Percentiles rank a stretch among this genome's conserved stretches.
phyloP scores from a whole-genome alignment of 1,284 basidiomycete species.

The Ceratobasidium sp. region DNA sequence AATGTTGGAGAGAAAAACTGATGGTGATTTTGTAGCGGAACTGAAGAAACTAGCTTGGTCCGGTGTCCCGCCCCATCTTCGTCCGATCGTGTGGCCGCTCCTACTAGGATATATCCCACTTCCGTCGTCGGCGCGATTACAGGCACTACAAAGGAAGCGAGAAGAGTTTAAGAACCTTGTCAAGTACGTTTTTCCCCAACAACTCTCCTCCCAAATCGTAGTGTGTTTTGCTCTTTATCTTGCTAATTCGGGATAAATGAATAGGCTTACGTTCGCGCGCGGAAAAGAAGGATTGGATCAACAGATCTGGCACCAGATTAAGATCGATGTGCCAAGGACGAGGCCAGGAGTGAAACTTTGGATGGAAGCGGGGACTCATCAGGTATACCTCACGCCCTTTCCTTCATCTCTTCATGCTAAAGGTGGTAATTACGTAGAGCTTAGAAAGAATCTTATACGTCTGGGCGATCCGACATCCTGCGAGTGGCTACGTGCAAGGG shows the following conservation, averaged over 20 bases:
- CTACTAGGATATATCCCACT: slow-evolving; percentile 94
- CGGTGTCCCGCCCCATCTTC: slow-evolving; percentile 88
- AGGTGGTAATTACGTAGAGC: slow-evolving; percentile 64
- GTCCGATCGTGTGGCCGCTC: slow-evolving; percentile 95
- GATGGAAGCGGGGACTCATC: slow-evolving; percentile 89
- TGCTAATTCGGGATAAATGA: neutral
- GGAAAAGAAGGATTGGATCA: slow-evolving; percentile 88
- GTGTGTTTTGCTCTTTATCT: too few relatives aligned
- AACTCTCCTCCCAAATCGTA: neutral
- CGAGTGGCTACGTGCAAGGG: slow-evolving; percentile 96
- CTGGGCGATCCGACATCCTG: slow-evolving; percentile 97
- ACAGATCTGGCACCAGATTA: slow-evolving; percentile 98
- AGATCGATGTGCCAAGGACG: slow-evolving; percentile 95
- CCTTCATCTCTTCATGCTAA: slow-evolving; percentile 49
- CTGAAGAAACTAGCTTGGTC: slow-evolving; percentile 95
- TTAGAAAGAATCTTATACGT: slow-evolving; percentile 95
- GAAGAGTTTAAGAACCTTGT: slow-evolving; percentile 93
- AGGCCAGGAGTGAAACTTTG: slow-evolving; percentile 91
- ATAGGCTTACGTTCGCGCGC: slow-evolving; percentile 83
- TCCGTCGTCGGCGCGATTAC: slow-evolving; percentile 79
- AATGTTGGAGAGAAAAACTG: neutral
- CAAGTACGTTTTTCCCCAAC: slow-evolving; percentile 56
- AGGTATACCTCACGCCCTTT: slow-evolving; percentile 62
- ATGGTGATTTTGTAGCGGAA: slow-evolving; percentile 67
- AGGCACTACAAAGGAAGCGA: slow-evolving; percentile 88